Percentiles rank a stretch among this genome's conserved stretches.
phyloP scores from a whole-genome alignment of 129 eudicot genomes.

The Daucus carota region DH1_v3.0 NC_030384.2:22195501-22196000 shows the following conservation, averaged over 20 bases:
- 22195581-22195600: conserved; percentile 23
- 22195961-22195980: conserved; percentile 20
- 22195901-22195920: conserved; percentile 29
- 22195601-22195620: conserved; percentile 19
- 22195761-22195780: background rate
- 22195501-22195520: conserved; percentile 26
- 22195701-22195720: background rate
- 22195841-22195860: conserved; percentile 11
- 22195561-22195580: conserved; percentile 22
- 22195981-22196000: conserved; percentile 16
- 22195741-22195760: conserved; percentile 15
- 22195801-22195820: background rate
- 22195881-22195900: conserved; percentile 27
- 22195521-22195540: conserved; percentile 11
- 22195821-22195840: conserved; percentile 1
- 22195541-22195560: conserved; percentile 16
- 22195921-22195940: conserved; percentile 22
- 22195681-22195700: background rate
- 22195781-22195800: conserved; percentile 12
- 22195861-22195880: conserved; percentile 20
- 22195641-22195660: background rate
- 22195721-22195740: conserved; percentile 10
- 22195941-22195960: conserved; percentile 15
- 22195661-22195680: background rate
- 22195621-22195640: conserved; percentile 17